Base-by-base conservation (phyloP, 148 eudicot species). In the Dianthus caryophyllus region DNA sequence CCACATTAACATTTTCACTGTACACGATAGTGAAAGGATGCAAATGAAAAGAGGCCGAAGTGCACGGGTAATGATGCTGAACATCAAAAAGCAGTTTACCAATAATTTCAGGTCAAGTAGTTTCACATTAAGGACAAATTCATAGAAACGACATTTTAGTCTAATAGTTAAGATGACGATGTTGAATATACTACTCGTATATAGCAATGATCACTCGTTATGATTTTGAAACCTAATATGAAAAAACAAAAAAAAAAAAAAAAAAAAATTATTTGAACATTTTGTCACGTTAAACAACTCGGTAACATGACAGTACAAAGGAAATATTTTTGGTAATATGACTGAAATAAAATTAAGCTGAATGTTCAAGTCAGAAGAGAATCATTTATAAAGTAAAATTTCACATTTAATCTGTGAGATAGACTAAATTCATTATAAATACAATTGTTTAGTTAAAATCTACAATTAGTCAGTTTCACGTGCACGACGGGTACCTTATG, bases 91-190 rank as follows among this genome's bases (percentile, higher is more conserved):
- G 33, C 31, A 47, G 52, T 17, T 73, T 49, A 68, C 33, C 18
- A 31, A 27, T 13, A 22, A 21, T 18, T 24, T 22, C 50, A 41
- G 31, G 66, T 75, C 78, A 75, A 64, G 41, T 46, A 57, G 65
- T 64, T 63, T 52, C 49, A 68, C 39, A 62, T 22, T 61, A 74
- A 16, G 56, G 38, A 62, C 64, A 38, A 21, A 43, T 1, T 47
- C 18, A n/a, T n/a, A 33, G 22, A 26, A 51, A 7, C 46, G 1
- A 14, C 9, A 47, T 15, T 62, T 5, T 8, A 25, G 66, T 0
- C 41, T 58, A 31, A 36, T 17, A 17, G 6, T 17, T 27, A 30
- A 17, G 20, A 57, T 0, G 12, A 31, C 30, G 39, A 1, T 31
- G 15, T 13, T 4, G 8, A 14, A 0, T 54, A 2, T 1, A 12